These are phyloP conservation scores for Nephelium lappaceum DNA, from an alignment of 345 rosid species.

Conservation along the genomic window DNA sequence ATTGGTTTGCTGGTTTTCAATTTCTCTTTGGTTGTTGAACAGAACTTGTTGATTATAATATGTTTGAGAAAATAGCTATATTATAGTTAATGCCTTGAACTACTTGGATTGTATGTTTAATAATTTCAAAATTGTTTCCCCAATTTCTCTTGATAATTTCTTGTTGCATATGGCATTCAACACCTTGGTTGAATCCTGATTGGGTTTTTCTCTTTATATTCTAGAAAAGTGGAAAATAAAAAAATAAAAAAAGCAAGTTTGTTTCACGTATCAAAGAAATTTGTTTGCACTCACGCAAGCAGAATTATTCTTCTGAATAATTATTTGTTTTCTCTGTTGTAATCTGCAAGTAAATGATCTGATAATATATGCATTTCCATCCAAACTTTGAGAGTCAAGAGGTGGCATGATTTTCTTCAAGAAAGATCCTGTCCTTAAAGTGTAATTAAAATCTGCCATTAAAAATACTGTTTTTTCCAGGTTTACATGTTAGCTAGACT, in stretches of 20 bases:
- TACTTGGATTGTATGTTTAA: not conserved
- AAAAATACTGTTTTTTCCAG: slow-evolving; percentile 94
- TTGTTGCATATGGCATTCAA: not conserved
- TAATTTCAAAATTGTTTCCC: not conserved
- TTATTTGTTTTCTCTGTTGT: slow-evolving; percentile 3
- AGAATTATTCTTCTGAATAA: not conserved
- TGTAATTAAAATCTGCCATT: slow-evolving; percentile 77
- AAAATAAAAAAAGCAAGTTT: no score
- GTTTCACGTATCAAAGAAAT: not conserved
- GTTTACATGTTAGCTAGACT: slow-evolving; percentile 67
- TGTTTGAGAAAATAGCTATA: slow-evolving; percentile 91
- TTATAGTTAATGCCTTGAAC: slow-evolving; percentile 26
- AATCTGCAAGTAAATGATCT: slow-evolving; percentile 13
- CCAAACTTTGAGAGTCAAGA: slow-evolving; percentile 90
- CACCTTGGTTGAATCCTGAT: not conserved
- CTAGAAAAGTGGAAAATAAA: not conserved
- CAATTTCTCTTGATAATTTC: not conserved
- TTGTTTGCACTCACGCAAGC: not conserved
- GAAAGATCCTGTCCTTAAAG: slow-evolving; percentile 76
- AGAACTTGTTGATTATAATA: slow-evolving; percentile 86
- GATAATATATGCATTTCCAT: slow-evolving; percentile 9
- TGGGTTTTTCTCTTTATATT: not conserved
- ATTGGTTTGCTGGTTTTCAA: not conserved
- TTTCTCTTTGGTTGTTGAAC: slow-evolving; percentile 29
- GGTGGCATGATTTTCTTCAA: slow-evolving; percentile 98